Evolutionary conservation across 2,329 filamentous ascomycete species (phyloP).

Genomic region (Verticillium dahliae): DNA sequence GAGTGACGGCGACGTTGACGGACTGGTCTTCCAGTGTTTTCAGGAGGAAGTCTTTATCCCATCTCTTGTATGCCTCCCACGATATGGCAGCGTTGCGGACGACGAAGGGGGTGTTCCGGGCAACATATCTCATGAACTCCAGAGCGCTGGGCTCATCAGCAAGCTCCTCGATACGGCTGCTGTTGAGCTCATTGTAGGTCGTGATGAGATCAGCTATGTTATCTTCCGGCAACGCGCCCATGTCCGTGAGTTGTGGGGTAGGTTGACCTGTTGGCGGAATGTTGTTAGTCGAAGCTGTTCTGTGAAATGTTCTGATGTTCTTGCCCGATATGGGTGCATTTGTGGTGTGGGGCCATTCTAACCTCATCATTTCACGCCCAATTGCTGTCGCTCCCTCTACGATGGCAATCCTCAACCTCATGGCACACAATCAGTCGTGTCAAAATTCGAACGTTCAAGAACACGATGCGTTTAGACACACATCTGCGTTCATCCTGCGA

Average conservation of each 20-base stretch:
- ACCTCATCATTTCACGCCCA: not conserved
- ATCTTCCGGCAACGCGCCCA: constrained; percentile 17
- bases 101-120: constrained; percentile 69
- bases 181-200: constrained; percentile 70
- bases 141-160: constrained; percentile 62
- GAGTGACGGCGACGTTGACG: constrained; percentile 76
- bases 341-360: not conserved
- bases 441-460: no score
- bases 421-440: no score
- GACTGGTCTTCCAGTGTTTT: constrained; percentile 43
- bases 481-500: no score
- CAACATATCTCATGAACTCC: constrained; percentile 74
- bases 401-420: no score
- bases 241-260: not conserved
- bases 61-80: constrained; percentile 58
- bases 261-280: not conserved
- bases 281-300: not conserved
- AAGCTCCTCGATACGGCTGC: constrained; percentile 52
- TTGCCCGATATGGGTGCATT: not conserved
- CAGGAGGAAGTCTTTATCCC: constrained; percentile 56
- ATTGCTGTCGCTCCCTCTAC: no score
- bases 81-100: constrained; percentile 53
- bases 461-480: no score
- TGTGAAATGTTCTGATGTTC: not conserved
- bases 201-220: constrained; percentile 51